Evolutionary conservation across 1,284 basidiomycete species (phyloP), one percentile per base, ranked within the genome.

Genomic region (Violaceomyces palustris): DNA sequence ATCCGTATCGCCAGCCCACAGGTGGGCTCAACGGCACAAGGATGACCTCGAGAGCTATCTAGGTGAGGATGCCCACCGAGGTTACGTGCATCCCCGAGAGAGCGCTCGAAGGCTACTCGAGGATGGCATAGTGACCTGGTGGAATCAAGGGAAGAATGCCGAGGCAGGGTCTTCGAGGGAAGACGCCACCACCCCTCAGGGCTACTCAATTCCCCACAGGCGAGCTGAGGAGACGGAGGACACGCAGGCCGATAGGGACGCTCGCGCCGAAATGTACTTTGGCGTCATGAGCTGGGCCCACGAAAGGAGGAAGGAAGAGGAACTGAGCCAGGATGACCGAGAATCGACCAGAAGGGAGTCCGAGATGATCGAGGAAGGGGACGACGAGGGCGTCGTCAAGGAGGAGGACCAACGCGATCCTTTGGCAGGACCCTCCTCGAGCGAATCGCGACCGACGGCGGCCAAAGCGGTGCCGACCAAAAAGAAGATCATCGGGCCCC

Each of bases 1-100:
- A 2, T 42, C 59, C 4, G 50, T 69, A 9, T 39, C 45, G 6
- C 68, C 67, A 2, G 60, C 63, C 5, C 56, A 58, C 15, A 47
- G 53, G 17, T 69, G 66, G 66, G 54, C 58, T 22, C 36, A 43
- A 8, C 45, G 43, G n/a, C 54, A 69, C 29, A 49, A 51, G 9
- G 47, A 53, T 15, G 59, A 54, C 32, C 48, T 69, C 10, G 42
- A 61, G 9, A 43, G 50, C 34, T 56, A 57, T 46, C 32, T 66
- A 0, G 51, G 50, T 14, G 21, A 62, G 29, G 34, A 52, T 17
- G 50, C 58, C 8, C 58, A 61, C 25, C 42, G 19, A 18, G n/a
- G 32, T 15, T 14, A 34, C 32, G 14, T 14, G 32, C 32, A 34
- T 34, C 32, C 32, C 19, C 9, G 14, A 14, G n/a, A 15, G 32